Percentiles rank a stretch among this genome's conserved stretches.
Conservation (phyloP, 176 grass and related monocot species). For the Microstegium vimineum region DNA sequence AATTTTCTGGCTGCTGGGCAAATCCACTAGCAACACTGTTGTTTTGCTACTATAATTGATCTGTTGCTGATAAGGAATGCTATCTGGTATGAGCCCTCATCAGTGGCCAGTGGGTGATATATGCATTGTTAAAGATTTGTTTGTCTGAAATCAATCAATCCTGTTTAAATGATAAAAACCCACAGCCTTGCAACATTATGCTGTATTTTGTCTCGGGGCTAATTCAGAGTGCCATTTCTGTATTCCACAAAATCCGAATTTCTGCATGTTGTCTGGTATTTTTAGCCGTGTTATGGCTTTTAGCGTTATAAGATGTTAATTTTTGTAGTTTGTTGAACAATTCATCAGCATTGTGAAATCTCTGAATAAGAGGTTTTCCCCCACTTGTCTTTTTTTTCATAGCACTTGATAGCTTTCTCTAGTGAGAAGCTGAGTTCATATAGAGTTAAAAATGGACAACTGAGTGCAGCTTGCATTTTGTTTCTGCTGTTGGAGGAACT, state of each 20-base stretch:
- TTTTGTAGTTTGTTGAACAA: background rate
- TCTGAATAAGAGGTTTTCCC: background rate
- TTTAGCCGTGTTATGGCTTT: background rate
- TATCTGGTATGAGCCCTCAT: background rate
- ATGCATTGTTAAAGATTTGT: background rate
- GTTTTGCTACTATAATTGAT: slow-evolving; percentile 24
- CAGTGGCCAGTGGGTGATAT: background rate
- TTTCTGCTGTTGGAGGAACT: background rate
- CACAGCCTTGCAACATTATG: background rate
- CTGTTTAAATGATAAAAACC: background rate
- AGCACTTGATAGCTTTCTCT: background rate
- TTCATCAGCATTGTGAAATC: background rate
- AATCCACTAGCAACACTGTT: slow-evolving; percentile 6
- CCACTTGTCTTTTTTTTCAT: background rate
- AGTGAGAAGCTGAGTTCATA: background rate
- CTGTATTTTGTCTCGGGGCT: background rate
- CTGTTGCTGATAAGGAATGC: slow-evolving; percentile 11
- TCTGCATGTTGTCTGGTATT: background rate
- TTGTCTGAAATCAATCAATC: background rate
- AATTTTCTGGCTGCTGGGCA: slow-evolving; percentile 19
- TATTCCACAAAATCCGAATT: background rate
- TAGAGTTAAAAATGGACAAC: background rate
- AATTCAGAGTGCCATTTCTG: background rate
- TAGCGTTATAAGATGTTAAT: background rate
- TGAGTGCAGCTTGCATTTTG: background rate